Percentiles rank a stretch among this genome's conserved stretches.
Conservation (phyloP, 352 stramenopile genomes). For the Albugo laibachii region DNA sequence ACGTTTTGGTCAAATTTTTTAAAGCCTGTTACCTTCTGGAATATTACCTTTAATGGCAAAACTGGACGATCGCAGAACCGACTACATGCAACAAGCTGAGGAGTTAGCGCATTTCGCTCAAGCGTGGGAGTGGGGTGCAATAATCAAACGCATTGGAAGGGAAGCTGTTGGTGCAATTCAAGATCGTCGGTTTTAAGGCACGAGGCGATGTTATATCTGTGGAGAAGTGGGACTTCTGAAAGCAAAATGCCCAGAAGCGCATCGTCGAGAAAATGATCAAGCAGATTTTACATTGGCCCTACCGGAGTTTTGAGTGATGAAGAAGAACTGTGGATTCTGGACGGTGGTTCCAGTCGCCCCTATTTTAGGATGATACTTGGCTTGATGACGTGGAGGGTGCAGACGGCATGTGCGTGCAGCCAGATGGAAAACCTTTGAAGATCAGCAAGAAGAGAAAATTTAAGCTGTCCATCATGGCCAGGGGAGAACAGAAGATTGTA, state of each 20-base stretch:
- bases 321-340: background rate
- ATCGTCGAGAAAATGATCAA: background rate
- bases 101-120: constrained; percentile 3
- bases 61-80: background rate
- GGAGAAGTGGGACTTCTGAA: background rate
- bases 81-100: constrained; percentile 2
- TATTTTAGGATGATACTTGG: background rate
- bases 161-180: background rate
- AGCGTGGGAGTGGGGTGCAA: background rate
- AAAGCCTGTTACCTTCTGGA: too few relatives aligned
- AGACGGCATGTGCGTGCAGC: background rate
- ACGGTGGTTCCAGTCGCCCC: background rate
- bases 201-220: background rate
- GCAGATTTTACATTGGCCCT: too few relatives aligned
- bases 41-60: constrained; percentile 4
- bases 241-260: background rate
- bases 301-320: background rate
- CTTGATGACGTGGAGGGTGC: background rate
- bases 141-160: background rate
- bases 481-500: background rate
- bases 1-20: too few relatives aligned
- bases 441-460: background rate
- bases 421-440: background rate
- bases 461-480: background rate
- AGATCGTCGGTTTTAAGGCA: too few relatives aligned